Conservation (phyloP, 2,329 filamentous ascomycete genomes). For the Myriosclerotinia duriaeana region DNA sequence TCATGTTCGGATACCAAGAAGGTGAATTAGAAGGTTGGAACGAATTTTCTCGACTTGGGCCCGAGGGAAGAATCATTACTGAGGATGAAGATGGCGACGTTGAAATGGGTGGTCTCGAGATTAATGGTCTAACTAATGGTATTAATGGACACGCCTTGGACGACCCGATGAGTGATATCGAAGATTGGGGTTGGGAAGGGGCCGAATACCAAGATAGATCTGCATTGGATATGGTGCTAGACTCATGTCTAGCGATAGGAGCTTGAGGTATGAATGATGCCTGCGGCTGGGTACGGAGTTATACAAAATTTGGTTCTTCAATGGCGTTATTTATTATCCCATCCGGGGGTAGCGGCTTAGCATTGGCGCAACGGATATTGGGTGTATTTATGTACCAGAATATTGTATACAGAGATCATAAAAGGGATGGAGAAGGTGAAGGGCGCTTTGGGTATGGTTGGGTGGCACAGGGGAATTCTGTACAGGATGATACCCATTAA, state of each 20-base stretch:
- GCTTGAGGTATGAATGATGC: constrained; percentile 26
- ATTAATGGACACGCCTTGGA: constrained; percentile 49
- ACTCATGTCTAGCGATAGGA: constrained; percentile 40
- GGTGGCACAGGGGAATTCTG: constrained; percentile 25
- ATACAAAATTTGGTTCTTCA: constrained; percentile 27
- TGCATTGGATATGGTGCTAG: constrained; percentile 55
- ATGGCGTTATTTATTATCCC: constrained; percentile 16
- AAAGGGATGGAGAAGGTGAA: constrained; percentile 24
- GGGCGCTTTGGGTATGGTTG: constrained; percentile 29
- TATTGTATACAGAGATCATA: constrained; percentile 31
- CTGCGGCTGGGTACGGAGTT: constrained; percentile 29
- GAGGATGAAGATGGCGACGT: constrained; percentile 42
- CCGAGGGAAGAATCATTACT: constrained; percentile 40
- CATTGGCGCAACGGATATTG: constrained; percentile 29
- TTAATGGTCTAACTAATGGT: constrained; percentile 41
- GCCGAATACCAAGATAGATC: constrained; percentile 52
- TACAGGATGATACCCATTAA: constrained; percentile 37
- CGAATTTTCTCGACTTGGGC: constrained; percentile 50
- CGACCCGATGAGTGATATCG: constrained; percentile 53
- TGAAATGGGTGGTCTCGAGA: constrained; percentile 39
- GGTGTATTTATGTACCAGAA: constrained; percentile 26
- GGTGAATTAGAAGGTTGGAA: constrained; percentile 70
- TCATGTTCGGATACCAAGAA: constrained; percentile 71
- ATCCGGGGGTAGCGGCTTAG: constrained; percentile 21
- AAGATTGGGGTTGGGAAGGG: constrained; percentile 64